These are phyloP conservation scores for Volvox carteri DNA, from an alignment of 163 green algal species.

Conservation along the genomic window DNA sequence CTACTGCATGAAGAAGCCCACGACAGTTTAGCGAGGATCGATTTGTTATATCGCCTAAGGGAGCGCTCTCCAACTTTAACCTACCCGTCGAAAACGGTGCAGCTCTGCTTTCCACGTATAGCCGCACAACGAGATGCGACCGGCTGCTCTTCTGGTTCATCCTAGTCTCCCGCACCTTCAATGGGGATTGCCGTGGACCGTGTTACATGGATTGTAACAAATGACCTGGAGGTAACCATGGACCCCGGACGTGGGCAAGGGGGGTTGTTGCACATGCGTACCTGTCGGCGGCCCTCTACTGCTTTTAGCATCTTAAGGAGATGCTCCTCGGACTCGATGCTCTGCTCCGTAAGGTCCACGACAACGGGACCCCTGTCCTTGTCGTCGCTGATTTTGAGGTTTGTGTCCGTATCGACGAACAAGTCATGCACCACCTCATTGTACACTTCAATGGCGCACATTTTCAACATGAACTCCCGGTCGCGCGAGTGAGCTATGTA, in stretches of 20 bases:
- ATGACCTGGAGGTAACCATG: too few species aligned
- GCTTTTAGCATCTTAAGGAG: conserved; percentile 68
- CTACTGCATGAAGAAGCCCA: neutral
- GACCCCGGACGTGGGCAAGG: too few species aligned
- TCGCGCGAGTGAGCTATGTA: conserved; percentile 59
- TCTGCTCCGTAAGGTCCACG: conserved; percentile 75
- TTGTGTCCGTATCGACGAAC: conserved; percentile 54
- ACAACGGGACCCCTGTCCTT: conserved; percentile 67
- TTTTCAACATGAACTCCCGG: conserved; percentile 67
- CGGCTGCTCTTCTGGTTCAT: conserved; percentile 80
- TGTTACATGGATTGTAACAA: too few species aligned
- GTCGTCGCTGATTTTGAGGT: conserved; percentile 75
- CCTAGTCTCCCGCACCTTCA: conserved; percentile 75
- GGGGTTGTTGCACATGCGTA: conserved; percentile 10
- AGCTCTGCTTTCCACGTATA: conserved; percentile 76
- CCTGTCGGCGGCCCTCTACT: conserved; percentile 67
- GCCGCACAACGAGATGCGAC: conserved; percentile 76
- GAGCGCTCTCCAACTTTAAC: neutral
- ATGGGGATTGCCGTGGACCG: too few species aligned
- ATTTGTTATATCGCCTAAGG: neutral
- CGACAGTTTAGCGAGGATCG: too few species aligned
- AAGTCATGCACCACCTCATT: conserved; percentile 78
- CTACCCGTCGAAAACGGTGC: neutral
- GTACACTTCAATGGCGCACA: conserved; percentile 82
- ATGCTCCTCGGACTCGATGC: conserved; percentile 67